These are phyloP conservation scores for Sugiyamaella valdiviana DNA, from an alignment of 805 yeast species.

Conservation along the genomic window DNA sequence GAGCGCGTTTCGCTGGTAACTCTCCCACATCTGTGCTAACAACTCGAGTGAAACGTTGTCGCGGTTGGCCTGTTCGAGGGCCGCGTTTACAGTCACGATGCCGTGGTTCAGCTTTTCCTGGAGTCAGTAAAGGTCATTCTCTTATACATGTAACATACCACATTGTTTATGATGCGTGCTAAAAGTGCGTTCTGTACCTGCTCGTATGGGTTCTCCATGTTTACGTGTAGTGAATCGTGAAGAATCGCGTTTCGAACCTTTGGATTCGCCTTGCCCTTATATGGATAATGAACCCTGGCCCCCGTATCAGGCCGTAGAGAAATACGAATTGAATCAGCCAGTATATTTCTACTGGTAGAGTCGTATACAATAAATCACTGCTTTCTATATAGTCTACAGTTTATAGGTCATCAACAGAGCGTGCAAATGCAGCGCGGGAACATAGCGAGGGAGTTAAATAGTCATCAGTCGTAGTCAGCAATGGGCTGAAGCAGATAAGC, in stretches of 20 bases:
- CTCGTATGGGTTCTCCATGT: constrained; percentile 83
- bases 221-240: too few relatives aligned
- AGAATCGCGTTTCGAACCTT: not conserved
- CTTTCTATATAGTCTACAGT: too few relatives aligned
- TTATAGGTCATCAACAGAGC: too few relatives aligned
- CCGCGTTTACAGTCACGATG: constrained; percentile 54
- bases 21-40: constrained; percentile 73
- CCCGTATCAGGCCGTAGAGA: too few relatives aligned
- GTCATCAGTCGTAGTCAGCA: too few relatives aligned
- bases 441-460: too few relatives aligned
- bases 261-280: not conserved
- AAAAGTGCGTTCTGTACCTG: constrained; percentile 70
- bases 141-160: constrained; percentile 42
- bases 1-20: constrained; percentile 62
- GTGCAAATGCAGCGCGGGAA: too few relatives aligned
- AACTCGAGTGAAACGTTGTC: constrained; percentile 65
- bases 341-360: too few relatives aligned
- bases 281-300: not conserved
- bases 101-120: constrained; percentile 70
- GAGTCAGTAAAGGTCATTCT: constrained; percentile 1
- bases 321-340: too few relatives aligned
- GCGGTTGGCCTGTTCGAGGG: constrained; percentile 52
- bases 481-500: too few relatives aligned
- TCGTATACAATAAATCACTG: too few relatives aligned
- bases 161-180: constrained; percentile 68